Conservation (phyloP, 202 grass and related monocot genomes). For the Schoenoplectus tabernaemontani region DNA sequence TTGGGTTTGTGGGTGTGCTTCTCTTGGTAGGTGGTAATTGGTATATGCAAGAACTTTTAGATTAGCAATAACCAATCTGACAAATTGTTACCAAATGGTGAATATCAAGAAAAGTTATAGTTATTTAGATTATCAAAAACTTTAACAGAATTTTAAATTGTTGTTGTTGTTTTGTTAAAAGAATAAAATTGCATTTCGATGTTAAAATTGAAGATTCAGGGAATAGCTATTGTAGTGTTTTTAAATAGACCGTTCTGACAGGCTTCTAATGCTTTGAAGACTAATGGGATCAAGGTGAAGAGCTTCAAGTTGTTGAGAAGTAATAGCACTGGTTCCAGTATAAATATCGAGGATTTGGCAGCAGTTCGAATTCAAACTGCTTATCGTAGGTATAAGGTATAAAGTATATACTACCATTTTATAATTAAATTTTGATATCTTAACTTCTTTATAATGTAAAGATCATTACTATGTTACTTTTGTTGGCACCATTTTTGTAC, state of each 20-base stretch:
- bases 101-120: neutral
- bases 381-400: slow-evolving; percentile 71
- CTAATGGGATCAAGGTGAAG: slow-evolving; percentile 39
- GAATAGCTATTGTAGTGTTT: neutral
- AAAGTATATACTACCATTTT: neutral
- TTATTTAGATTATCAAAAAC: neutral
- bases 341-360: slow-evolving; percentile 61
- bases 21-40: neutral
- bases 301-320: slow-evolving; percentile 38
- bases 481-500: neutral
- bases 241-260: slow-evolving; percentile 2
- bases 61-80: neutral
- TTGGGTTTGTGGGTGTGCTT: neutral
- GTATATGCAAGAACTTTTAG: neutral
- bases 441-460: neutral
- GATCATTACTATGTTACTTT: neutral
- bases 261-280: slow-evolving; percentile 30
- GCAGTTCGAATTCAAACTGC: slow-evolving; percentile 75
- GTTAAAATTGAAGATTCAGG: slow-evolving; percentile 2
- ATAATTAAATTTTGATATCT: neutral
- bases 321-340: slow-evolving; percentile 48
- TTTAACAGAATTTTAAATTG: neutral
- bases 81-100: neutral
- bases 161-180: too few relatives aligned
- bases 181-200: neutral